Evolutionary conservation across 2,329 filamentous ascomycete species (phyloP).

Genomic region (Botrytis squamosa): DNA sequence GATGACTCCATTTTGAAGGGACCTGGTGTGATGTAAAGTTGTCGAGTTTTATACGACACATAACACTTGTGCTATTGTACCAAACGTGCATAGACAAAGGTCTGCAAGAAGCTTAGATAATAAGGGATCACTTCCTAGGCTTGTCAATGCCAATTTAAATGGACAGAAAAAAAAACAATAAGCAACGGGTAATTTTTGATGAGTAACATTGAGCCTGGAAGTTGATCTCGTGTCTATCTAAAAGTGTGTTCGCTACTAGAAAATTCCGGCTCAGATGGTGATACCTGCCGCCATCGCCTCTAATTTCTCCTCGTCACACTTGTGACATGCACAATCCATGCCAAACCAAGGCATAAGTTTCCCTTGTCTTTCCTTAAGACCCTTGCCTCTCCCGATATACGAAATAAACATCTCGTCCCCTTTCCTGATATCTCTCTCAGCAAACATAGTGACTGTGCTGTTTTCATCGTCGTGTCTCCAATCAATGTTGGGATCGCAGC

Average conservation of each 20-base stretch:
- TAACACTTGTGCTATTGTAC: neutral
- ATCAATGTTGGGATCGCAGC: conserved; percentile 38
- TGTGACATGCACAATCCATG: conserved; percentile 21
- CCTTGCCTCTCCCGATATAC: conserved; percentile 29
- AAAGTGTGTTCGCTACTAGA: neutral
- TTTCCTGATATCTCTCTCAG: conserved; percentile 28
- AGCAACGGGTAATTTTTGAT: neutral
- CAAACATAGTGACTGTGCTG: conserved; percentile 34
- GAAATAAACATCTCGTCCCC: conserved; percentile 34
- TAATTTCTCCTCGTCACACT: conserved; percentile 13
- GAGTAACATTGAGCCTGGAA: neutral
- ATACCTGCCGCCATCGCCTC: neutral
- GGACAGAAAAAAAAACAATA: neutral
- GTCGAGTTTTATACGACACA: neutral
- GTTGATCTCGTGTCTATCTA: neutral
- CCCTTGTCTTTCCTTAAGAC: conserved; percentile 17
- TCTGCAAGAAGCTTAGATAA: neutral
- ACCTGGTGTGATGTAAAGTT: neutral
- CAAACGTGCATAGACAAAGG: neutral
- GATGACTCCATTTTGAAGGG: neutral
- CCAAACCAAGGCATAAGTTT: conserved; percentile 25
- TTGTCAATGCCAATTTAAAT: neutral
- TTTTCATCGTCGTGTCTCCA: conserved; percentile 33
- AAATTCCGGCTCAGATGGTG: neutral
- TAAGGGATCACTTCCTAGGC: neutral